Evolutionary conservation across 345 rosid species (phyloP).

Genomic region (Lepidium sativum): DNA sequence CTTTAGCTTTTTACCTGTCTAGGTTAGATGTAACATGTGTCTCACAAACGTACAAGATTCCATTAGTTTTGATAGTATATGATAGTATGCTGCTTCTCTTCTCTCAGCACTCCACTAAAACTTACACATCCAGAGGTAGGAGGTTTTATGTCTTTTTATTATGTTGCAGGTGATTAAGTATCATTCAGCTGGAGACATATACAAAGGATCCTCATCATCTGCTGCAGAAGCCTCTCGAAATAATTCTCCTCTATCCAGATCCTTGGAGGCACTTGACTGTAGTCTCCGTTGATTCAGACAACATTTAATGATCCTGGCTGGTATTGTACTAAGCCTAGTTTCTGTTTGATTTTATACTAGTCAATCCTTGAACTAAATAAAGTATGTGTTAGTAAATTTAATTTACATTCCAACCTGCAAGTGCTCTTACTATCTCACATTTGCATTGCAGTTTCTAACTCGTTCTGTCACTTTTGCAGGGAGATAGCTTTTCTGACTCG

Average conservation of each 20-base stretch:
- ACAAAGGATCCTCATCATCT: constrained; percentile 39
- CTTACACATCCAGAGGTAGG: neutral
- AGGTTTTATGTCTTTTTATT: neutral
- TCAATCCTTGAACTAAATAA: neutral
- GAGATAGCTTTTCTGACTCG: neutral
- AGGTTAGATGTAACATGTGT: neutral
- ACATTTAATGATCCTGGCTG: neutral
- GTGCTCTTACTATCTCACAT: neutral
- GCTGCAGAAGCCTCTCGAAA: constrained; percentile 39
- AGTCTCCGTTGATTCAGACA: constrained; percentile 18
- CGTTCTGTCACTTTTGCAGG: constrained; percentile 8
- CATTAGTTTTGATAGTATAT: neutral
- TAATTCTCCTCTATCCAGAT: constrained; percentile 39
- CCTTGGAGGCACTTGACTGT: constrained; percentile 43
- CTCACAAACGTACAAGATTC: neutral
- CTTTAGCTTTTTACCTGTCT: neutral
- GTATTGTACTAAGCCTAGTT: neutral
- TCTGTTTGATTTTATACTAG: neutral
- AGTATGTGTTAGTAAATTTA: neutral
- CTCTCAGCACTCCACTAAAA: neutral
- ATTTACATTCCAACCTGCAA: neutral
- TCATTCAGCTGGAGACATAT: constrained; percentile 24
- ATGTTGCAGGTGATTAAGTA: constrained; percentile 19
- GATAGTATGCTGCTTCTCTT: neutral
- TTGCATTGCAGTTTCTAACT: neutral